Evolutionary conservation across 371 early-diverging fungal genomes (phyloP), one percentile per base, ranked within the genome.

Genomic region (Mucor racemosus): DNA sequence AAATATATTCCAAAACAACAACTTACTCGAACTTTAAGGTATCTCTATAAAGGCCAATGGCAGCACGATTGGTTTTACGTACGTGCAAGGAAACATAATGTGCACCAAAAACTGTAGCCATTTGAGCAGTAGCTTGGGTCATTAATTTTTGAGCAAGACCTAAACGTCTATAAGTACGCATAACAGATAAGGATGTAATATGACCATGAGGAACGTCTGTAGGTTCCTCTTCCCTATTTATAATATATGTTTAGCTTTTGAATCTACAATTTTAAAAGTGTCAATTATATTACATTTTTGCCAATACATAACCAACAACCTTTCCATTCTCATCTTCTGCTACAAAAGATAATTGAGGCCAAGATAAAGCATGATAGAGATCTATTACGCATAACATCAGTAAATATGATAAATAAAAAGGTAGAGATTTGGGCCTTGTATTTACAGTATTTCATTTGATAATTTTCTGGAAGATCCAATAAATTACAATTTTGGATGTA

Each of bases 341-440:
- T 15, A 99, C 97, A 62, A 89, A 96, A 21, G 96, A 95, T 6
- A 97, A 89, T 73, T 97, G 96, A 19, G 99, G 99, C 99, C 99
- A 99, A 34, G 96, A 91, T 39, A 94, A 78, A 9, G 92, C 86
- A 67, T 99, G 99, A 78, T 99, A 99, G 58, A 96, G 84, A 78
- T 97, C 91, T 90, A 35, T 3, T 26, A 19, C 17, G 11, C 21
- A 9, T 26, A 21, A 21, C 2, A 50, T 17, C 19, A 19, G 7
- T 11, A 38, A 11, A 38, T 9, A 38, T 38, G 9, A 4, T 4
- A 38, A 59, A 41, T 1, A 48, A 34, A 6, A 35, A n/a, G 13
- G 19, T 11, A 39, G 11, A 42, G 50, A 9, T 9, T 59, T 31
- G 11, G 19, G 11, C 11, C 10, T 7, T 15, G 9, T 58, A 14